Conservation (phyloP, 2,329 filamentous ascomycete species). For the Macrophomina tecta region DNA sequence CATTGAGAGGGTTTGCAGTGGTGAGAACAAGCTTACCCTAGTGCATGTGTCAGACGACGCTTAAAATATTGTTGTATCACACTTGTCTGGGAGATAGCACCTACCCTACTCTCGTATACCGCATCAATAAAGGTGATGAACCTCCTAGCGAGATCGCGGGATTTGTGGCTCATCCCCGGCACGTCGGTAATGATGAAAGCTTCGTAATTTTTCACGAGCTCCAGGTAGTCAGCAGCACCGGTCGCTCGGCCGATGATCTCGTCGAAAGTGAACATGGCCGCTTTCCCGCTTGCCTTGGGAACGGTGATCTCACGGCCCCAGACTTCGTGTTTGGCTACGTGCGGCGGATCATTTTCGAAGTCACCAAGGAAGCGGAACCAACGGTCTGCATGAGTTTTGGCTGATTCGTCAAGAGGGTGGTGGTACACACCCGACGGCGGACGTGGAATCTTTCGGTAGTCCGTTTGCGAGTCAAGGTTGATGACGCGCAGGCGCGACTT, state of each 20-base stretch:
- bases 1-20: conserved; percentile 77
- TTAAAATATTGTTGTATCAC: neutral
- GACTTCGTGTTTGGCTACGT: conserved; percentile 78
- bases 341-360: conserved; percentile 74
- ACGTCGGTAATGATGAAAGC: conserved; percentile 91
- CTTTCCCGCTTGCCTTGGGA: conserved; percentile 83
- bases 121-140: conserved; percentile 99
- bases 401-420: conserved; percentile 79
- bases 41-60: conserved; percentile 38
- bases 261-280: conserved; percentile 90
- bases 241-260: conserved; percentile 89
- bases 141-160: conserved; percentile 84
- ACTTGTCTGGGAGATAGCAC: conserved; percentile 31
- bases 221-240: conserved; percentile 92
- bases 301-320: conserved; percentile 93
- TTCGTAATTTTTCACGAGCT: conserved; percentile 87
- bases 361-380: conserved; percentile 97
- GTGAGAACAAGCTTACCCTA: conserved; percentile 96
- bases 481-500: conserved; percentile 85
- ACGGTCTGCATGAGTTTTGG: conserved; percentile 81
- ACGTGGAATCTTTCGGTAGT: conserved; percentile 95
- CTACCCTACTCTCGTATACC: conserved; percentile 77
- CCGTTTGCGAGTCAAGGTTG: conserved; percentile 92
- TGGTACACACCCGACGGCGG: conserved; percentile 95
- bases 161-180: conserved; percentile 85